A percentile compares a stretch with the other conserved stretches of the same genome.
Conservation (phyloP, 768 basidiomycete species). For the Tylopilus sp. region DNA sequence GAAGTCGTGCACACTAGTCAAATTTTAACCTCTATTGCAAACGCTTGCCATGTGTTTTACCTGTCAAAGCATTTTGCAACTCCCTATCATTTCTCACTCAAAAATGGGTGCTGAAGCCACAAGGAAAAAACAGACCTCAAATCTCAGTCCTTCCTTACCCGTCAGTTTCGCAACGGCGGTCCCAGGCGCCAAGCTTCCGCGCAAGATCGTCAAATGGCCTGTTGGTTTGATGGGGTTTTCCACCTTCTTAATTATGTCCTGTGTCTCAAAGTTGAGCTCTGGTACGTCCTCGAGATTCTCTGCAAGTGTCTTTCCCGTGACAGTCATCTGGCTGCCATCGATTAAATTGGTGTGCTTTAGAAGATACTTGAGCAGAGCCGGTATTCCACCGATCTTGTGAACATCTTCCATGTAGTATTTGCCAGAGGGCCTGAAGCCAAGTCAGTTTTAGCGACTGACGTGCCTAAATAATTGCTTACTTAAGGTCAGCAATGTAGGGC, state of each 20-base stretch:
- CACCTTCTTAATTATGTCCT: slow-evolving; percentile 72
- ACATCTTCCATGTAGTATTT: slow-evolving; percentile 90
- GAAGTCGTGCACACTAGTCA: slow-evolving; percentile 58
- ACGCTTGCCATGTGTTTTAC: slow-evolving; percentile 29
- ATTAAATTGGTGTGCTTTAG: slow-evolving; percentile 75
- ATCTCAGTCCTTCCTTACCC: slow-evolving; percentile 84
- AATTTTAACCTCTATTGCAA: neutral
- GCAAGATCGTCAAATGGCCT: slow-evolving; percentile 83
- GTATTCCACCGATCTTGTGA: slow-evolving; percentile 81
- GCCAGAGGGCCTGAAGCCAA: slow-evolving; percentile 61
- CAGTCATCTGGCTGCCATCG: slow-evolving; percentile 80
- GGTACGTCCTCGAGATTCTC: slow-evolving; percentile 79
- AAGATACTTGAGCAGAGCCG: slow-evolving; percentile 80
- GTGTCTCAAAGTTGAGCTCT: slow-evolving; percentile 66
- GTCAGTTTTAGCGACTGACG: slow-evolving; percentile 3
- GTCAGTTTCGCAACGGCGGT: slow-evolving; percentile 91
- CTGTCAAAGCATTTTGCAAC: slow-evolving; percentile 75
- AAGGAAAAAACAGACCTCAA: slow-evolving; percentile 52
- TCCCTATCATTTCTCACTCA: slow-evolving; percentile 42
- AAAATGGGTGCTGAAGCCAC: neutral
- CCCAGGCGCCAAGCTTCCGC: slow-evolving; percentile 85
- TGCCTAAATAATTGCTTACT: slow-evolving; percentile 37
- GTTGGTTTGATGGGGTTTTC: slow-evolving; percentile 81
- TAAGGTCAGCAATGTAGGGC: slow-evolving; percentile 83
- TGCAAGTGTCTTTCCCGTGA: slow-evolving; percentile 87